A percentile compares a stretch with the other conserved stretches of the same genome.
These are phyloP conservation scores for Debaryomyces subglobosus DNA, from an alignment of 1,139 yeast species.

Conservation along the genomic window DNA sequence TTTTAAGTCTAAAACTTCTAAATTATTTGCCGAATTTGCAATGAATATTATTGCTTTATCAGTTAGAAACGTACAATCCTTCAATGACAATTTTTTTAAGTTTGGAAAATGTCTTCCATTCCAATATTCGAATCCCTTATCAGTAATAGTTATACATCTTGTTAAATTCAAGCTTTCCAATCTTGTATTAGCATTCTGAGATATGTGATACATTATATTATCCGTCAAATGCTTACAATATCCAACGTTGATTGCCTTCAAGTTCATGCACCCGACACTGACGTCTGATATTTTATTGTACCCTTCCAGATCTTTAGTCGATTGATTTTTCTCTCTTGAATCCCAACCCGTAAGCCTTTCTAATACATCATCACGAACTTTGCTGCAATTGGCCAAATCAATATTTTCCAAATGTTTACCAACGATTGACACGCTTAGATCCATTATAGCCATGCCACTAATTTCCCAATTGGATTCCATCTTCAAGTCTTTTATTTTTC, in stretches of 20 bases:
- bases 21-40: slow-evolving; percentile 61
- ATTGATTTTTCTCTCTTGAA: background rate
- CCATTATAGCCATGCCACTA: slow-evolving; percentile 81
- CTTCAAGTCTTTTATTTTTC: slow-evolving; percentile 53
- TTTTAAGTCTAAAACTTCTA: slow-evolving; percentile 60
- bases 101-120: slow-evolving; percentile 55
- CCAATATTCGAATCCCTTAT: slow-evolving; percentile 72
- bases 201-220: slow-evolving; percentile 63
- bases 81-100: slow-evolving; percentile 54
- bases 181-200: slow-evolving; percentile 57
- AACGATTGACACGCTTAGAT: slow-evolving; percentile 64
- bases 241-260: slow-evolving; percentile 58
- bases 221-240: slow-evolving; percentile 79
- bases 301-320: slow-evolving; percentile 12
- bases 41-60: slow-evolving; percentile 66
- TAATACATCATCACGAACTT: slow-evolving; percentile 70
- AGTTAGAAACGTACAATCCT: slow-evolving; percentile 74
- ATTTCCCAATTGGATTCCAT: slow-evolving; percentile 80
- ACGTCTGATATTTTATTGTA: slow-evolving; percentile 12
- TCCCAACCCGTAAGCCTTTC: slow-evolving; percentile 67
- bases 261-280: slow-evolving; percentile 55
- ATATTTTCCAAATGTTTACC: slow-evolving; percentile 61
- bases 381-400: slow-evolving; percentile 72
- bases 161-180: slow-evolving; percentile 64
- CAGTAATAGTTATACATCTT: slow-evolving; percentile 77